These are phyloP conservation scores for Schizophyllum commune DNA, from an alignment of 1,284 basidiomycete species.

Conservation along the genomic window DNA sequence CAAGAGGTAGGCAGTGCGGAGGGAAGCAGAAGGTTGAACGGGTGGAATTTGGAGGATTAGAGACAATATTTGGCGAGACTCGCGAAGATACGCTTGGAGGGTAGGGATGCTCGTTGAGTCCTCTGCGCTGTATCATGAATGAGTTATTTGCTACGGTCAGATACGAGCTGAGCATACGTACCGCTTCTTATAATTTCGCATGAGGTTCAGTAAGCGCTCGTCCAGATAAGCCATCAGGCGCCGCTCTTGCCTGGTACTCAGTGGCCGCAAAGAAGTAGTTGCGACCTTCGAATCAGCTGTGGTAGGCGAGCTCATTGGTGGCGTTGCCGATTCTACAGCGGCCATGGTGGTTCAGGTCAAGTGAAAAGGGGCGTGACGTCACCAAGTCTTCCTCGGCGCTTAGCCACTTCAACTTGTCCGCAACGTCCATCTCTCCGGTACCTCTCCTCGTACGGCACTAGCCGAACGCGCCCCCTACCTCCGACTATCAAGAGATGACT, in stretches of 20 bases:
- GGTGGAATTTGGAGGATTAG: conserved; percentile 67
- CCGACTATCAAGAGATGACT: too few species aligned
- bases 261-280: conserved; percentile 13
- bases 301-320: not conserved
- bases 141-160: conserved; percentile 1
- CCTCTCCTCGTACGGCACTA: too few species aligned
- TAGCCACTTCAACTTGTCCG: not conserved
- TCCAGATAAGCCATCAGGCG: conserved; percentile 58
- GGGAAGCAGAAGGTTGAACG: conserved; percentile 52
- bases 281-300: not conserved
- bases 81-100: conserved; percentile 47
- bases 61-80: conserved; percentile 45
- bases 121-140: conserved; percentile 34
- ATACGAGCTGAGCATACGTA: conserved; percentile 20
- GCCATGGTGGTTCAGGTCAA: not conserved
- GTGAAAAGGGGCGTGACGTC: not conserved
- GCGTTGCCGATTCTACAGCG: not conserved
- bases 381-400: not conserved
- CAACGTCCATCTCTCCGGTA: too few species aligned
- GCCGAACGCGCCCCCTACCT: too few species aligned
- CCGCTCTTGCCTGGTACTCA: conserved; percentile 50
- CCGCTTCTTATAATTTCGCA: conserved; percentile 66
- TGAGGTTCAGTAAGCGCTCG: conserved; percentile 52
- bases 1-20: conserved; percentile 57
- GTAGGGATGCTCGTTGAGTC: conserved; percentile 44